These are phyloP conservation scores for Rhododendron henanense DNA, from an alignment of 148 eudicot species.

Conservation along the genomic window DNA sequence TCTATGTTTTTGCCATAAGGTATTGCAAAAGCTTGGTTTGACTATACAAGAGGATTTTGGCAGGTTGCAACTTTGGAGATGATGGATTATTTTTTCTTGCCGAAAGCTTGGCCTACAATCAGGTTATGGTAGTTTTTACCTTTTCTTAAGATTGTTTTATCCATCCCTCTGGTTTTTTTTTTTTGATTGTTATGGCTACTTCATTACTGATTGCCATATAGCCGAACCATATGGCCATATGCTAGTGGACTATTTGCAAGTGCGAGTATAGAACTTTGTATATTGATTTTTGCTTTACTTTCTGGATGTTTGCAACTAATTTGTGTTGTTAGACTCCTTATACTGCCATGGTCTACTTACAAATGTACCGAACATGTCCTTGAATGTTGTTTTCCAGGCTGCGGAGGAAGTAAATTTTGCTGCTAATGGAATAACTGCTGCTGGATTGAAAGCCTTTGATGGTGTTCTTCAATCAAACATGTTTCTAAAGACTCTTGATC, in stretches of 20 bases:
- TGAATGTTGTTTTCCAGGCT: constrained; percentile 40
- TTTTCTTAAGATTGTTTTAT: neutral
- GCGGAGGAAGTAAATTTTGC: constrained; percentile 90
- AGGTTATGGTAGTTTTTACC: constrained; percentile 34
- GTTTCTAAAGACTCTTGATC: constrained; percentile 68
- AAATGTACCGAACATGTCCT: neutral
- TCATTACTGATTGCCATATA: neutral
- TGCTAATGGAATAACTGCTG: constrained; percentile 82
- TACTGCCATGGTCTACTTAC: neutral
- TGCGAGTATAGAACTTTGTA: neutral
- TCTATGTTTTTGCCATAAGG: neutral
- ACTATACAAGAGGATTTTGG: constrained; percentile 18
- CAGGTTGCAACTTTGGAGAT: constrained; percentile 87
- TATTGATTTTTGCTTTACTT: neutral
- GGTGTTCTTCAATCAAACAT: constrained; percentile 82
- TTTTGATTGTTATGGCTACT: neutral
- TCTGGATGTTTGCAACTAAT: neutral
- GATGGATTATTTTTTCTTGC: constrained; percentile 89
- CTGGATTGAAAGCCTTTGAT: constrained; percentile 89
- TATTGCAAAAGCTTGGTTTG: neutral
- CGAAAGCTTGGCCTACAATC: constrained; percentile 89
- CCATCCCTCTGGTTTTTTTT: neutral
- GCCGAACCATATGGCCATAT: neutral
- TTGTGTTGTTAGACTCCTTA: neutral
- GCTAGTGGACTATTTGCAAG: neutral